These are phyloP conservation scores for Lactifluus piperatus DNA, from an alignment of 768 basidiomycete genomes.

Conservation along the genomic window DNA sequence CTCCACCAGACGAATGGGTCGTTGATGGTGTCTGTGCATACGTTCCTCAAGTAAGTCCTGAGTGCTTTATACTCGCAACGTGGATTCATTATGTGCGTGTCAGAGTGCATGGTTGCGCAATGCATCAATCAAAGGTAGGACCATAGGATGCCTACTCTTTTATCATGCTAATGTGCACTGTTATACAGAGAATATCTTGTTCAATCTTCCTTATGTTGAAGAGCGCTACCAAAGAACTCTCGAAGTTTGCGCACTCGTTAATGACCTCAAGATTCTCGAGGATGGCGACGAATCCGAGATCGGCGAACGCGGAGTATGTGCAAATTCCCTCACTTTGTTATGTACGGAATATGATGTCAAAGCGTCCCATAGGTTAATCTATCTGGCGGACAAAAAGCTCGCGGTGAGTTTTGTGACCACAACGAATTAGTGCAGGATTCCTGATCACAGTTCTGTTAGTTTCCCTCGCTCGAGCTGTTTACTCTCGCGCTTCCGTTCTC, in stretches of 20 bases:
- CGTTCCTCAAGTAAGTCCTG: conserved; percentile 59
- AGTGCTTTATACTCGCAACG: conserved; percentile 11
- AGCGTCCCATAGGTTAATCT: conserved; percentile 32
- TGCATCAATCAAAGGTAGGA: conserved; percentile 50
- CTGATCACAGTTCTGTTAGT: conserved; percentile 32
- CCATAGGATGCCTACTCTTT: not conserved
- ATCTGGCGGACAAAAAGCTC: conserved; percentile 46
- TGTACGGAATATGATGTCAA: not conserved
- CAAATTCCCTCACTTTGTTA: not conserved
- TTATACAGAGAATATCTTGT: conserved; percentile 58
- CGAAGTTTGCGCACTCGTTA: conserved; percentile 64
- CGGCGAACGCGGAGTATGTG: conserved; percentile 67
- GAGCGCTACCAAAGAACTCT: conserved; percentile 71
- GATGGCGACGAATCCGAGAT: conserved; percentile 86
- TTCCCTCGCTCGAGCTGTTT: conserved; percentile 77
- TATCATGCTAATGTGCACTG: not conserved
- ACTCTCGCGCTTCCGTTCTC: conserved; percentile 76
- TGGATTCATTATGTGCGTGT: not conserved
- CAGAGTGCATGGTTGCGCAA: conserved; percentile 61
- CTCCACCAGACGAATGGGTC: conserved; percentile 60
- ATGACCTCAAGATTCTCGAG: conserved; percentile 74
- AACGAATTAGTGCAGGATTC: not conserved
- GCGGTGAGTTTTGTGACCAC: conserved; percentile 31
- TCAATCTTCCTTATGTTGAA: conserved; percentile 65
- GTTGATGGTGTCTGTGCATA: conserved; percentile 75